Percentiles rank a stretch among this genome's conserved stretches.
Evolutionary conservation across 176 grass and related monocot species (phyloP).

Genomic region (Leersia perrieri): DNA sequence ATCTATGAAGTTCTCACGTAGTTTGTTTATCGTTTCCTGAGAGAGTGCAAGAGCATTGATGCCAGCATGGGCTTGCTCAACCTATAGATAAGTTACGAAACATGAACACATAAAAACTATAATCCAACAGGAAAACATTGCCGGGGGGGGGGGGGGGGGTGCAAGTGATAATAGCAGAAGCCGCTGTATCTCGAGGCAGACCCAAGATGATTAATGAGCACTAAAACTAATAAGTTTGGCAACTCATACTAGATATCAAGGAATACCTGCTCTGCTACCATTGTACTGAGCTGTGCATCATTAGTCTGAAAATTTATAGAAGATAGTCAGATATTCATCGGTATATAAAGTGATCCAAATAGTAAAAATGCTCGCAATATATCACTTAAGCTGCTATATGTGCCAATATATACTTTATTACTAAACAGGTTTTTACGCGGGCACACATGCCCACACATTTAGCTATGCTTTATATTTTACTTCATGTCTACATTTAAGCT

Average conservation of each 20-base stretch:
- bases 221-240: constrained; percentile 3
- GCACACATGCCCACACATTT: background rate
- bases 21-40: constrained; percentile 88
- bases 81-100: constrained; percentile 54
- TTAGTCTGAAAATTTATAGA: constrained; percentile 72
- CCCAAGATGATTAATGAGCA: background rate
- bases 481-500: background rate
- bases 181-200: background rate
- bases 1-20: constrained; percentile 86
- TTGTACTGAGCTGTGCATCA: constrained; percentile 97
- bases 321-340: constrained; percentile 35
- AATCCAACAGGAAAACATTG: constrained; percentile 1
- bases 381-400: background rate
- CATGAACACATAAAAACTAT: background rate
- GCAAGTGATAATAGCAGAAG: constrained; percentile 12
- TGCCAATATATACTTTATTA: constrained; percentile 12
- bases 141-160: background rate
- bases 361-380: constrained; percentile 9
- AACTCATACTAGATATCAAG: constrained; percentile 24
- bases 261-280: constrained; percentile 96
- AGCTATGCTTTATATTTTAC: background rate
- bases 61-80: constrained; percentile 89
- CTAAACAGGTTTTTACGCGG: background rate
- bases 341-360: constrained; percentile 22
- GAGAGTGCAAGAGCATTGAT: constrained; percentile 86